Evolutionary conservation across 495 filamentous ascomycete genomes (phyloP), one percentile per base, ranked within the genome.

Genomic region (Podospora bellae-mahoneyi): DNA sequence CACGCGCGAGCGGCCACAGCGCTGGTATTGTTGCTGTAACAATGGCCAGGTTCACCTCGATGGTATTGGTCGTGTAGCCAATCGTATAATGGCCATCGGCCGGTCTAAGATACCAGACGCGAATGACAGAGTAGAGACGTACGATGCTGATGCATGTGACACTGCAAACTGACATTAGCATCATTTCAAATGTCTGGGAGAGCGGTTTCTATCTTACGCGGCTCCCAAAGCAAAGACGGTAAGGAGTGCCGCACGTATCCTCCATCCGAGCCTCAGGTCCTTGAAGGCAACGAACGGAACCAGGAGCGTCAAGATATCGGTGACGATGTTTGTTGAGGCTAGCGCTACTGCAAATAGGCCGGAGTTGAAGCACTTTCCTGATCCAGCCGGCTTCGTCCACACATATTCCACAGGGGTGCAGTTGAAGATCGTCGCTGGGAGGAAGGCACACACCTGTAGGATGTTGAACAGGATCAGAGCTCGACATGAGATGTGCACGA

Each of bases 341-440:
- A 80, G 78, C 3, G 75, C 63, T 4, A 82, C 73, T 28, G 79
- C 81, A 15, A 82, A 81, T 3, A 76, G 67, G 61, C 76, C 78
- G 5, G 70, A 75, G 57, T 83, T 71, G n/a, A 84, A 77, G 66
- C 85, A 87, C n/a, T 66, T 67, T 1, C 82, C 84, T 0, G 70
- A 65, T 0, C 78, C 44, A 0, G 69, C 65, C 2, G 67, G 62
- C 26, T 79, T 61, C 39, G 39, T 48, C 82, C 81, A 86, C 61
- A 78, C 77, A 58, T 70, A 79, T 3, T 75, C 68, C 27, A 86
- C 70, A 1, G 85, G 84, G 0, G 68, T 74, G 70, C 85, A 87
- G 72, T 88, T 85, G 68, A 88, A 83, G 58, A 89, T 76, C 55
- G 81, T 83, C 39, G 79, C 81, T n/a, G 86, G 73, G 28, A 87